Evolutionary conservation across 768 basidiomycete species (phyloP), one percentile per base, ranked within the genome.

Genomic region (Terana coerulea): DNA sequence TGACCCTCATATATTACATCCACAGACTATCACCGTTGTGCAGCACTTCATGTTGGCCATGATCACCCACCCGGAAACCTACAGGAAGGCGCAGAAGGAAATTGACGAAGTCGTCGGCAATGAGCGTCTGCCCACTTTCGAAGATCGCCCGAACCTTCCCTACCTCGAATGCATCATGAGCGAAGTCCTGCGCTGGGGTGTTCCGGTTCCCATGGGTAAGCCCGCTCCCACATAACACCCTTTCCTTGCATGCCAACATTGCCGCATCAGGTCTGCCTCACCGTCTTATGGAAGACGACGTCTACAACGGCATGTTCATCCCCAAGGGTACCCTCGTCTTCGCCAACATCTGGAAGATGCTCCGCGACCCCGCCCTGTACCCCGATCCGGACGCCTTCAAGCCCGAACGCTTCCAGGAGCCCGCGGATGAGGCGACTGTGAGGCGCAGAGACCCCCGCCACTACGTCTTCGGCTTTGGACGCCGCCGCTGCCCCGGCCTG

Each of bases 181-280:
- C 17, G 85, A 86, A 65, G 64, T 69, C 7, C 67, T 76, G 53
- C 72, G 84, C 17, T 85, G 80, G 79, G 73, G 75, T 40, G 75
- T 69, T 3, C 72, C 80, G 24, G 80, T 83, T 19, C 84, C 83
- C 12, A 60, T 84, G 12, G 76, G n/a, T n/a, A n/a, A n/a, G n/a
- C n/a, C n/a, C n/a, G n/a, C n/a, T n/a, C n/a, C n/a, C n/a, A n/a
- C n/a, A n/a, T n/a, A n/a, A n/a, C n/a, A n/a, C n/a, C n/a, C n/a
- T n/a, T n/a, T n/a, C n/a, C n/a, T n/a, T n/a, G n/a, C n/a, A n/a
- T n/a, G n/a, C n/a, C n/a, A n/a, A n/a, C n/a, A n/a, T n/a, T n/a
- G n/a, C n/a, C n/a, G n/a, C n/a, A n/a, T n/a, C n/a, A n/a, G n/a
- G 74, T 49, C 72, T 87, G 34, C 85, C 85, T 0, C 85, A 86